Evolutionary conservation across 352 stramenopile species (phyloP).

Genomic region (Globisporangium echinulatum): DNA sequence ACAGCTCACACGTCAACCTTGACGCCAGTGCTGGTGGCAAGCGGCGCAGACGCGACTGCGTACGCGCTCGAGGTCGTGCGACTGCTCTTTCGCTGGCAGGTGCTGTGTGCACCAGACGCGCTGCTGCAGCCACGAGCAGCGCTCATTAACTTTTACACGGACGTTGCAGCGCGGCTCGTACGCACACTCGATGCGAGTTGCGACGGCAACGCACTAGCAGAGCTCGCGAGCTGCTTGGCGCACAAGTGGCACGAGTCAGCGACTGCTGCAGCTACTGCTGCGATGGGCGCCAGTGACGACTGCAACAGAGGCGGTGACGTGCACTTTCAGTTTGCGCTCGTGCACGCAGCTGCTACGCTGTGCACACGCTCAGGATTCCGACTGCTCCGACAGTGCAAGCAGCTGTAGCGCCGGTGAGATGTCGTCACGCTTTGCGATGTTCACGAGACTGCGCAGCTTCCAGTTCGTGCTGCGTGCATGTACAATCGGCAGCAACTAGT

Average conservation of each 20-base stretch:
- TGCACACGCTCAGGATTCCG: not conserved
- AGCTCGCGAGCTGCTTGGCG: slow-evolving; percentile 6
- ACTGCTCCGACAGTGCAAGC: no score
- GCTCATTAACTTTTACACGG: not conserved
- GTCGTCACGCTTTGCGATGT: no score
- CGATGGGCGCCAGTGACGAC: not conserved
- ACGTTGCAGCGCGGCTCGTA: not conserved
- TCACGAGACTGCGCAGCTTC: no score
- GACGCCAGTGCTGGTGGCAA: no score
- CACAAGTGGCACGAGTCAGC: slow-evolving; percentile 2
- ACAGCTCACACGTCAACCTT: no score
- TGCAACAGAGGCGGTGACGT: slow-evolving; percentile 1
- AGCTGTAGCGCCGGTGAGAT: no score
- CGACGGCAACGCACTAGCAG: not conserved
- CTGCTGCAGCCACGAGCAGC: slow-evolving; percentile 1
- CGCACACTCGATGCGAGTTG: not conserved
- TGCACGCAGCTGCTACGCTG: slow-evolving; percentile 16
- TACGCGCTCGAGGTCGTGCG: no score
- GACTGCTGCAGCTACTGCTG: no score
- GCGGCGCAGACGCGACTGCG: no score
- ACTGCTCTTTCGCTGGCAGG: no score
- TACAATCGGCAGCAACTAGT: no score
- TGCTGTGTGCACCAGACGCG: not conserved
- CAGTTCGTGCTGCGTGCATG: no score
- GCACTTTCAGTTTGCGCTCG: slow-evolving; percentile 19